Evolutionary conservation across 2,329 filamentous ascomycete species (phyloP).

Genomic region (Xylariaceae sp.): DNA sequence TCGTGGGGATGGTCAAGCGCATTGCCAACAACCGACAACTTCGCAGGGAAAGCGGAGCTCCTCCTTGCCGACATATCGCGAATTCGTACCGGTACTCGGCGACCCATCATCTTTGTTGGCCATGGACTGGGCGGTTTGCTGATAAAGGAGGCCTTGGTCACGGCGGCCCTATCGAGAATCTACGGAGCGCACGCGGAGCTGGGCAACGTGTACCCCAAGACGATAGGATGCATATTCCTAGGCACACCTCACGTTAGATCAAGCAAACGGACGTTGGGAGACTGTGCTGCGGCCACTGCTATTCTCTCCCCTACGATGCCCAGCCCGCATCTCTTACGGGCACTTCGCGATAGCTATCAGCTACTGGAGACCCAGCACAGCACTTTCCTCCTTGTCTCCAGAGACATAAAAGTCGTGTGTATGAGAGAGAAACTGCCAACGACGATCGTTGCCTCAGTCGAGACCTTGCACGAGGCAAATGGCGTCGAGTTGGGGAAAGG

Average conservation of each 20-base stretch:
- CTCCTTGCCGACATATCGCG: slow-evolving; percentile 28
- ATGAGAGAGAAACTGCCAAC: slow-evolving; percentile 28
- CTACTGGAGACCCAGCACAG: slow-evolving; percentile 29
- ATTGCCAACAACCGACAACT: slow-evolving; percentile 22
- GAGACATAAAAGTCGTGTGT: slow-evolving; percentile 32
- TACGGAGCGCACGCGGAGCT: slow-evolving; percentile 32
- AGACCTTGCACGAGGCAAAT: slow-evolving; percentile 21
- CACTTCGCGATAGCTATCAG: slow-evolving; percentile 24
- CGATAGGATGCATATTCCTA: slow-evolving; percentile 31
- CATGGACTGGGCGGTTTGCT: slow-evolving; percentile 32
- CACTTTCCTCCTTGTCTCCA: slow-evolving; percentile 29
- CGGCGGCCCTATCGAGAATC: slow-evolving; percentile 30
- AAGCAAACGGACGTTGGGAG: slow-evolving; percentile 28
- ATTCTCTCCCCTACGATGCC: slow-evolving; percentile 27
- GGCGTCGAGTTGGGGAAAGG: slow-evolving; percentile 26
- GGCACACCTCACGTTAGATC: slow-evolving; percentile 29
- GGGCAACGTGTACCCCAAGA: slow-evolving; percentile 31
- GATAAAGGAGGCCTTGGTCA: slow-evolving; percentile 31
- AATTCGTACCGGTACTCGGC: slow-evolving; percentile 24
- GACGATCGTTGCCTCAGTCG: slow-evolving; percentile 21
- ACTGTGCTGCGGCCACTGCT: slow-evolving; percentile 28
- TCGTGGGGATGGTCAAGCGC: slow-evolving; percentile 29
- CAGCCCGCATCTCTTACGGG: slow-evolving; percentile 21
- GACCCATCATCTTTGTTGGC: slow-evolving; percentile 31
- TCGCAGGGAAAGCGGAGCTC: slow-evolving; percentile 28